Conservation (phyloP, 352 stramenopile species). For the Globisporangium cystogenes region DNA sequence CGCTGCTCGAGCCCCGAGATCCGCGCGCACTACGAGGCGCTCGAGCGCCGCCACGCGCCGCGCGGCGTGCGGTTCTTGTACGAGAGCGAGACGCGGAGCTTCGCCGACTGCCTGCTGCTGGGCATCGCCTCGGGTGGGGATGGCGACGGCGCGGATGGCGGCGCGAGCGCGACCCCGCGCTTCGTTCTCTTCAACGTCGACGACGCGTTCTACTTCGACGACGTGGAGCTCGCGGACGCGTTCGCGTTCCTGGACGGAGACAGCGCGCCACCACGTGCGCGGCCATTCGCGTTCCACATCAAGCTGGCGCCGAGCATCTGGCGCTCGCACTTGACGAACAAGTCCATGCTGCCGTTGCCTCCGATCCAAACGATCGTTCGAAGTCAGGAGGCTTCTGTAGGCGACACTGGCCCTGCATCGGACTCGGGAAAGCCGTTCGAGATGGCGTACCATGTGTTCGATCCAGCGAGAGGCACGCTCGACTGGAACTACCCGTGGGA, state of each 20-base stretch:
- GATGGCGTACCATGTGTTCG: slow-evolving; percentile 31
- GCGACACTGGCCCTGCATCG: background rate
- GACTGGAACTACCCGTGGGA: slow-evolving; percentile 89
- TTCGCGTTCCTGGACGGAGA: slow-evolving; percentile 11
- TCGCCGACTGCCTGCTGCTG: slow-evolving; percentile 25
- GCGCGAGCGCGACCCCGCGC: background rate
- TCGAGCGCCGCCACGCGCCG: slow-evolving; percentile 18
- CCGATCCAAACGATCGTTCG: slow-evolving; percentile 16
- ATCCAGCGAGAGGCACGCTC: slow-evolving; percentile 30
- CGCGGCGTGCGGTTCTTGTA: slow-evolving; percentile 29
- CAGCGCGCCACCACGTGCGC: background rate
- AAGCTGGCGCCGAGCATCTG: slow-evolving; percentile 76
- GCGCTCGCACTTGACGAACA: slow-evolving; percentile 58
- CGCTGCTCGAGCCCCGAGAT: slow-evolving; percentile 28
- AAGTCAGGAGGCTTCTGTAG: background rate
- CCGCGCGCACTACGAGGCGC: slow-evolving; percentile 23
- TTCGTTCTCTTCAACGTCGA: slow-evolving; percentile 52
- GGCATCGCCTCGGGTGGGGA: slow-evolving; percentile 12
- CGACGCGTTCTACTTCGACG: slow-evolving; percentile 55
- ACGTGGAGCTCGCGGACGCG: slow-evolving; percentile 33
- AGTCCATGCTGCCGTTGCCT: slow-evolving; percentile 41
- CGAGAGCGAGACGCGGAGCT: slow-evolving; percentile 21
- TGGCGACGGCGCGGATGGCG: background rate
- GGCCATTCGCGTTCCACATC: slow-evolving; percentile 60
- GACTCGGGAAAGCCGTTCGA: background rate